These are phyloP conservation scores for Spathaspora girioi DNA, from an alignment of 805 yeast genomes.

Conservation along the genomic window DNA sequence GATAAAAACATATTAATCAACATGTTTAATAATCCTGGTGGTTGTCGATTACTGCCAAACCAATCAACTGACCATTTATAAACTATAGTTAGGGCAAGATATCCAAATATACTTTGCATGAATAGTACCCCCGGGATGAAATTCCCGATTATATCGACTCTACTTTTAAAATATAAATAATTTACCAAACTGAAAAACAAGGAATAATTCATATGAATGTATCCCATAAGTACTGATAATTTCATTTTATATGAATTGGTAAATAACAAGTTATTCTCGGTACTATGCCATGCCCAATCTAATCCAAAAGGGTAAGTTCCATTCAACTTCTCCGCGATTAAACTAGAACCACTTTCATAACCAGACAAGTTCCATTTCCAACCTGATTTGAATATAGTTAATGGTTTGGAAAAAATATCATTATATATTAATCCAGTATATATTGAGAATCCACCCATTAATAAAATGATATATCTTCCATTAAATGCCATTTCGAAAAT, in stretches of 20 bases:
- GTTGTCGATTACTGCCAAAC: slow-evolving; percentile 56
- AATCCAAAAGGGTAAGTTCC: slow-evolving; percentile 59
- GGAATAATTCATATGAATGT: slow-evolving; percentile 70
- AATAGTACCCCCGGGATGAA: slow-evolving; percentile 71
- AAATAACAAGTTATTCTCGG: slow-evolving; percentile 67
- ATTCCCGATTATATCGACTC: slow-evolving; percentile 66
- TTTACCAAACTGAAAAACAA: slow-evolving; percentile 66
- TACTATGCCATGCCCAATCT: slow-evolving; percentile 78
- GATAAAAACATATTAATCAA: slow-evolving; percentile 71
- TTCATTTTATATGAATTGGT: slow-evolving; percentile 78
- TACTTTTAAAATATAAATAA: slow-evolving; percentile 51
- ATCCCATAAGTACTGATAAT: slow-evolving; percentile 71
- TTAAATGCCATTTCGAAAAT: slow-evolving; percentile 73
- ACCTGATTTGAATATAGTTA: slow-evolving; percentile 65
- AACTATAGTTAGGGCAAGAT: slow-evolving; percentile 59
- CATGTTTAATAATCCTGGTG: slow-evolving; percentile 74
- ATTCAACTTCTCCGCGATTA: slow-evolving; percentile 41
- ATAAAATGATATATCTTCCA: slow-evolving; percentile 64
- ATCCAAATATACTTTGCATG: slow-evolving; percentile 76
- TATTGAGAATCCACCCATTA: slow-evolving; percentile 72
- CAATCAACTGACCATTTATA: slow-evolving; percentile 77
- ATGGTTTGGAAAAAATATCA: slow-evolving; percentile 66
- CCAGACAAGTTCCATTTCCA: slow-evolving; percentile 72
- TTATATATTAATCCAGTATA: slow-evolving; percentile 73
- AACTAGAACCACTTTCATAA: slow-evolving; percentile 27